phyloP scores from a whole-genome alignment of 495 filamentous ascomycete genomes.

The Aspergillus bertholletiae region DNA sequence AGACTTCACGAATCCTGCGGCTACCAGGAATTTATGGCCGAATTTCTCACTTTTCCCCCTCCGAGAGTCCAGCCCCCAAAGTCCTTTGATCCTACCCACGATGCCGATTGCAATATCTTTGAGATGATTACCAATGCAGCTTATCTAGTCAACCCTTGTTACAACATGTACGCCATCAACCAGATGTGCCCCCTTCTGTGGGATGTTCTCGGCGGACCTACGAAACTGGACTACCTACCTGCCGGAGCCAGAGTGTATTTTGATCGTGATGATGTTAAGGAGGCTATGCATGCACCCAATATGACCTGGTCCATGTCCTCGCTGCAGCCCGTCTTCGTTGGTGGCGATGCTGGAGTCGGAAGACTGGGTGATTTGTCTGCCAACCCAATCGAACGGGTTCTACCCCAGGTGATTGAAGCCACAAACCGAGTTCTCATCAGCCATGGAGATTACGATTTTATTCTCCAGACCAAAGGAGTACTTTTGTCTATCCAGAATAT shows the following conservation, averaged over 20 bases:
- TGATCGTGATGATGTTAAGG: conserved; percentile 53
- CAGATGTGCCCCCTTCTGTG: conserved; percentile 40
- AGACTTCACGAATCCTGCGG: conserved; percentile 50
- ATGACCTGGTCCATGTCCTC: conserved; percentile 43
- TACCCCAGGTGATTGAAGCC: conserved; percentile 60
- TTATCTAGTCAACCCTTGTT: conserved; percentile 55
- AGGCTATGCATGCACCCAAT: conserved; percentile 55
- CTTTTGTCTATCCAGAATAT: conserved; percentile 64
- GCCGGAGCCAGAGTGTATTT: conserved; percentile 51
- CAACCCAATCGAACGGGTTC: conserved; percentile 44
- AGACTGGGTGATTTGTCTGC: conserved; percentile 36
- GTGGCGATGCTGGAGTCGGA: conserved; percentile 31
- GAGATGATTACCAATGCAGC: conserved; percentile 45
- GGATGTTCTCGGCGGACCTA: conserved; percentile 49
- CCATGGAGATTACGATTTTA: conserved; percentile 58
- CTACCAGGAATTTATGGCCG: conserved; percentile 51
- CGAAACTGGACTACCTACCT: conserved; percentile 34
- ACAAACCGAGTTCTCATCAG: conserved; percentile 57
- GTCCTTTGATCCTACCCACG: conserved; percentile 25
- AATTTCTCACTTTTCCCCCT: conserved; percentile 55
- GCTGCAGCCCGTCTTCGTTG: conserved; percentile 40
- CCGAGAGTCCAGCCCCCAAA: conserved; percentile 37
- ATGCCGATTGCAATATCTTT: conserved; percentile 51
- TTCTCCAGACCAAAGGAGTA: conserved; percentile 60
- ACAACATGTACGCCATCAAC: conserved; percentile 55